Percentiles rank a stretch among this genome's conserved stretches.
Evolutionary conservation across 2,329 filamentous ascomycete genomes (phyloP).

Genomic region (Sporothrix globosa): DNA sequence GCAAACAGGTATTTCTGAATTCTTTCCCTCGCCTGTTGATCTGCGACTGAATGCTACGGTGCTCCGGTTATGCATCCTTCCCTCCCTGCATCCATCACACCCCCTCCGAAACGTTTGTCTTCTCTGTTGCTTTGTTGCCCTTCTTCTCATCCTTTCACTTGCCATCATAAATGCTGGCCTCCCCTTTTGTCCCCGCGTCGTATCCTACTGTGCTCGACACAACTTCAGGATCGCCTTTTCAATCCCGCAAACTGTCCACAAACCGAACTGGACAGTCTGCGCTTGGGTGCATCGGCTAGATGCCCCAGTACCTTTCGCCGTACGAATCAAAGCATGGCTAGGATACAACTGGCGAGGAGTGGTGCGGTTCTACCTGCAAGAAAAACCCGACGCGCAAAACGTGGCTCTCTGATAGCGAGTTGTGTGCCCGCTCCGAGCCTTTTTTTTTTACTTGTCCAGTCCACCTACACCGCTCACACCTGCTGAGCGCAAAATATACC

Average conservation of each 20-base stretch:
- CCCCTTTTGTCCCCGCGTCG: not conserved
- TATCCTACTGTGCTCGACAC: not conserved
- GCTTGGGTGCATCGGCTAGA: not conserved
- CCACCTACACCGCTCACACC: not conserved
- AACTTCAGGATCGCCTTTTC: not conserved
- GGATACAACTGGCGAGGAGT: not conserved
- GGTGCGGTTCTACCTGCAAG: not conserved
- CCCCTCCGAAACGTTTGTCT: conserved; percentile 1
- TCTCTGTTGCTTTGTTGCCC: not conserved
- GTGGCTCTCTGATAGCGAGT: not conserved
- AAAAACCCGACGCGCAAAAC: not conserved
- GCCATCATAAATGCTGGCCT: too few species aligned
- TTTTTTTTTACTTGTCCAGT: not conserved
- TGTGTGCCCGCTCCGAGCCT: not conserved
- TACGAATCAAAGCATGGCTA: not conserved
- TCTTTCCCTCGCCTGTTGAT: not conserved
- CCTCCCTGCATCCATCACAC: not conserved
- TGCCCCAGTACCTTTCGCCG: not conserved
- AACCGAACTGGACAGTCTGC: not conserved
- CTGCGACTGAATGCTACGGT: conserved; percentile 19
- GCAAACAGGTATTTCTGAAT: not conserved
- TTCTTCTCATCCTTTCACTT: not conserved
- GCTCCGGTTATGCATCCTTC: conserved; percentile 13
- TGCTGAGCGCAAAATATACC: not conserved
- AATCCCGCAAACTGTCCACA: not conserved